A percentile compares a stretch with the other conserved stretches of the same genome.
phyloP scores from a whole-genome alignment of 177 flowering plant species.

The Vitis hybrid region DNA sequence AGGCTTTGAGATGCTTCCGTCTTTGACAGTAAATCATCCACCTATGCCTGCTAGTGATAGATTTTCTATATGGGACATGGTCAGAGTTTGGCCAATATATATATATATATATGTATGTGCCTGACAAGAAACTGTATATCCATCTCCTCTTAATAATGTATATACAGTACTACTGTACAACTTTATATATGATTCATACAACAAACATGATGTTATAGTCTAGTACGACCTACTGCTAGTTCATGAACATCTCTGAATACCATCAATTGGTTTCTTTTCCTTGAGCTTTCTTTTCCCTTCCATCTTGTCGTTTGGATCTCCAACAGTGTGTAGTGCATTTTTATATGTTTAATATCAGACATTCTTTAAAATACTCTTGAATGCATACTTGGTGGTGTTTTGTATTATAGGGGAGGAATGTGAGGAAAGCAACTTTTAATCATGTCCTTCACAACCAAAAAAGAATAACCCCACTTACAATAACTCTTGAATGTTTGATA shows the following conservation, averaged over 20 bases:
- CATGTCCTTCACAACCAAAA: conserved; percentile 1
- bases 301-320: conserved; percentile 8
- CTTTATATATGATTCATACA: too few species aligned
- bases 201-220: too few species aligned
- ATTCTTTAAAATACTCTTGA: conserved; percentile 7
- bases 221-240: background rate
- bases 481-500: conserved; percentile 13
- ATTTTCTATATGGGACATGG: too few species aligned
- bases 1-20: too few species aligned
- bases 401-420: conserved; percentile 27
- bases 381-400: conserved; percentile 8
- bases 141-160: too few species aligned
- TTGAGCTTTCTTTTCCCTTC: background rate
- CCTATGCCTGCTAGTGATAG: too few species aligned
- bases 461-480: conserved; percentile 15
- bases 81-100: too few species aligned
- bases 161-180: too few species aligned
- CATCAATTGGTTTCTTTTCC: background rate
- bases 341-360: background rate
- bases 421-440: conserved; percentile 19
- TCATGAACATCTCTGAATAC: background rate
- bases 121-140: too few species aligned
- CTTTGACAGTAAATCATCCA: too few species aligned
- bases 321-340: conserved; percentile 2
- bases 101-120: too few species aligned